These are phyloP conservation scores for Yamadazyma insecticola DNA, from an alignment of 805 yeast species.

Conservation along the genomic window DNA sequence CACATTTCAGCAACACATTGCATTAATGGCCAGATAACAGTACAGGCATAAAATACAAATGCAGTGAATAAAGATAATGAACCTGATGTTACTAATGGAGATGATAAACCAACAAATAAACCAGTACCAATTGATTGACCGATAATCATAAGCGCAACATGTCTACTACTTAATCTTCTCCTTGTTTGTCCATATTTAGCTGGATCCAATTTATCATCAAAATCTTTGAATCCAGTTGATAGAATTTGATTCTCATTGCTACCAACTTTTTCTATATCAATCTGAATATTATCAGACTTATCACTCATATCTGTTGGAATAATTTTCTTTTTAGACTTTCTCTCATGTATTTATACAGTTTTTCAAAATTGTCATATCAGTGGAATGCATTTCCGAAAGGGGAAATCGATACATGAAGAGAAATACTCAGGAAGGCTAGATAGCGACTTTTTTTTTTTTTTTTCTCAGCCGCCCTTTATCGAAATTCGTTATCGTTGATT, in stretches of 20 bases:
- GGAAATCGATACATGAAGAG: too few species aligned
- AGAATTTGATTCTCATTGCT: constrained; percentile 1
- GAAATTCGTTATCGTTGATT: too few species aligned
- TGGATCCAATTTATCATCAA: constrained; percentile 21
- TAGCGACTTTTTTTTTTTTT: too few species aligned
- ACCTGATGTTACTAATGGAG: constrained; percentile 29
- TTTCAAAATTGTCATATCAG: too few species aligned
- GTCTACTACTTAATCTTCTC: constrained; percentile 25
- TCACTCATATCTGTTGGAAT: background rate
- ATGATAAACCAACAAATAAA: constrained; percentile 26
- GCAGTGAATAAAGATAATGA: constrained; percentile 31
- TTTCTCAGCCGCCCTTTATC: too few species aligned
- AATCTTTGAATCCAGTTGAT: constrained; percentile 12
- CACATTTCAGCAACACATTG: constrained; percentile 36
- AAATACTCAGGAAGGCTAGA: too few species aligned
- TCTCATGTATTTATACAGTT: too few species aligned
- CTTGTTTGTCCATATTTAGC: constrained; percentile 26
- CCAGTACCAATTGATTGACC: constrained; percentile 36
- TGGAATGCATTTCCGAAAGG: too few species aligned
- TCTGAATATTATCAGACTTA: constrained; percentile 2
- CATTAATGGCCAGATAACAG: constrained; percentile 33
- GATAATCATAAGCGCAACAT: constrained; percentile 30
- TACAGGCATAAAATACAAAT: constrained; percentile 24
- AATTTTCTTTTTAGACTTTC: background rate
- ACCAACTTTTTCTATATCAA: constrained; percentile 9